A percentile compares a stretch with the other conserved stretches of the same genome.
These are phyloP conservation scores for Acacia concinna DNA, from an alignment of 331 rosid species.

Conservation along the genomic window DNA sequence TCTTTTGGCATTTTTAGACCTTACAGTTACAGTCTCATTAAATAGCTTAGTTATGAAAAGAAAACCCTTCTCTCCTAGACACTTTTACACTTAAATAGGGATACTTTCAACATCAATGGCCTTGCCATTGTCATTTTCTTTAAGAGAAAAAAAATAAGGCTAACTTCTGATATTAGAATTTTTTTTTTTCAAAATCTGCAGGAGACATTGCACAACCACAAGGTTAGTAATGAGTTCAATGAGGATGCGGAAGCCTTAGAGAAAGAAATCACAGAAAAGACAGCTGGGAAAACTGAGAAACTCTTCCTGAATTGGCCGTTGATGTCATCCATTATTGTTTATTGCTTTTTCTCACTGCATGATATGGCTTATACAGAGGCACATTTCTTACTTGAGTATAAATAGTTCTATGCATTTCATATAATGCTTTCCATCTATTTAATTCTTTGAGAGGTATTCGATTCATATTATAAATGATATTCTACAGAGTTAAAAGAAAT, in stretches of 20 bases:
- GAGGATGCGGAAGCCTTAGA: constrained; percentile 44
- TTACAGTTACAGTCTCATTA: too few species aligned
- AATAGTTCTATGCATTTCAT: background rate
- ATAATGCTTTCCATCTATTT: background rate
- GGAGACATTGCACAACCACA: constrained; percentile 87
- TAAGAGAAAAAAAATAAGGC: background rate
- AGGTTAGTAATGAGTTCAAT: background rate
- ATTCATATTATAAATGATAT: background rate
- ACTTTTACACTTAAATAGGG: background rate
- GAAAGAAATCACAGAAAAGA: constrained; percentile 39
- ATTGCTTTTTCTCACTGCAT: constrained; percentile 69
- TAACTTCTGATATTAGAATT: background rate
- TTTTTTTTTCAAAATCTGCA: constrained; percentile 12
- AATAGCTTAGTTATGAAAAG: background rate
- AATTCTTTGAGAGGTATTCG: background rate
- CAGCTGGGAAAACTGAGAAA: constrained; percentile 39
- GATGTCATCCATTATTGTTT: constrained; percentile 76
- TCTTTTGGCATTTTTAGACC: too few species aligned
- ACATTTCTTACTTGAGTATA: constrained; percentile 2
- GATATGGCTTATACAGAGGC: constrained; percentile 89
- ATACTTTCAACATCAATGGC: background rate
- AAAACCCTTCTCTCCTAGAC: too few species aligned
- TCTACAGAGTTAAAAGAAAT: background rate
- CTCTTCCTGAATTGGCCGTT: constrained; percentile 83
- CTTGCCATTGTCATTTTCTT: background rate